A percentile compares a stretch with the other conserved stretches of the same genome.
Evolutionary conservation across 2,329 filamentous ascomycete species (phyloP).

Genomic region (Capronia americana): DNA sequence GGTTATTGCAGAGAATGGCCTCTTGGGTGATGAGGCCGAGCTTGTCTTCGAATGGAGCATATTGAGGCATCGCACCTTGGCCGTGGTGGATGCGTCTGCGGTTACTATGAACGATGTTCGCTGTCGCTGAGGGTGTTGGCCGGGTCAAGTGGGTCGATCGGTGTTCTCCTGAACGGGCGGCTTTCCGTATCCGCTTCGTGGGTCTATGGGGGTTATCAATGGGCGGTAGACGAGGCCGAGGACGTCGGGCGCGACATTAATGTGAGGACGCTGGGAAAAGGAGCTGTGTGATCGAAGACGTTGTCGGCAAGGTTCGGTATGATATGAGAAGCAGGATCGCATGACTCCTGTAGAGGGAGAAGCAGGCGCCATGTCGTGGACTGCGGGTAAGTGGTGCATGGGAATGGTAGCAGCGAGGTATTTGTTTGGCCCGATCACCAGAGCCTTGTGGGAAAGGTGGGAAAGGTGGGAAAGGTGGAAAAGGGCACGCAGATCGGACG

Average conservation of each 20-base stretch:
- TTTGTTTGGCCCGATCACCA: conserved; percentile 36
- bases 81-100: background rate
- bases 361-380: conserved; percentile 23
- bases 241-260: conserved; percentile 2
- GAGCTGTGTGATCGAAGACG: background rate
- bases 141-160: conserved; percentile 1
- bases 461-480: conserved; percentile 19
- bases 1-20: conserved; percentile 23
- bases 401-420: conserved; percentile 8
- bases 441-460: conserved; percentile 23
- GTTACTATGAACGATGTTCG: background rate
- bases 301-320: conserved; percentile 15
- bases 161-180: background rate
- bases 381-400: conserved; percentile 8
- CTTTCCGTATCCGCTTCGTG: background rate
- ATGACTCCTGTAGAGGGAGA: conserved; percentile 2
- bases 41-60: conserved; percentile 25
- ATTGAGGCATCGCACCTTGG: conserved; percentile 31
- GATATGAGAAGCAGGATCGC: conserved; percentile 13
- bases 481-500: conserved; percentile 30
- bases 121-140: background rate
- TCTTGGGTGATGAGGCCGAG: conserved; percentile 29
- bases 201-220: background rate
- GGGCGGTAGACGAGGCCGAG: background rate
- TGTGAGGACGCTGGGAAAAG: conserved; percentile 2